phyloP scores from a whole-genome alignment of 2,329 filamentous ascomycete genomes.

The Colletotrichum magnum region DNA sequence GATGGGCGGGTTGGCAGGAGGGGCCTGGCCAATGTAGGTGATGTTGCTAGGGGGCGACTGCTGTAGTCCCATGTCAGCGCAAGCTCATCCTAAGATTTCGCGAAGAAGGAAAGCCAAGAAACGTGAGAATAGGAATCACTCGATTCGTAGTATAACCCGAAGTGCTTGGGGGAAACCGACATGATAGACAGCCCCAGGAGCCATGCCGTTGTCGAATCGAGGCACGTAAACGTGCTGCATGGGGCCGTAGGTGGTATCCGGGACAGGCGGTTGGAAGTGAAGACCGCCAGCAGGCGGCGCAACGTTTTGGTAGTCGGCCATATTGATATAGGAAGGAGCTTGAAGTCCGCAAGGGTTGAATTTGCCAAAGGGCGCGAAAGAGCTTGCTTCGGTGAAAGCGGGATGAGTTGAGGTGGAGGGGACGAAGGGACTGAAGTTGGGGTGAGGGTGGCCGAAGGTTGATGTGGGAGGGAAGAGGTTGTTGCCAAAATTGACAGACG shows the following conservation, averaged over 20 bases:
- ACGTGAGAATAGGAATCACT: constrained; percentile 5
- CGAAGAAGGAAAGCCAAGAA: not conserved
- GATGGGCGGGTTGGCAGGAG: constrained; percentile 45
- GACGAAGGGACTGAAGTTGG: constrained; percentile 36
- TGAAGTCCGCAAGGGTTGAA: constrained; percentile 32
- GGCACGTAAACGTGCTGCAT: constrained; percentile 70
- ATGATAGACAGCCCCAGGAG: constrained; percentile 45
- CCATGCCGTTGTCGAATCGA: constrained; percentile 59
- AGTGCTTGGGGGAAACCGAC: constrained; percentile 49
- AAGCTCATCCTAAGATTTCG: not conserved
- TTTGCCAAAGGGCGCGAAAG: constrained; percentile 35
- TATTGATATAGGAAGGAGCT: constrained; percentile 44
- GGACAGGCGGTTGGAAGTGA: constrained; percentile 72
- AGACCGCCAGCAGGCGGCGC: constrained; percentile 59
- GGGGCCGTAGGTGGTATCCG: constrained; percentile 69
- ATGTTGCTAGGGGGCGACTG: constrained; percentile 49
- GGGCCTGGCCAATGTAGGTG: constrained; percentile 46
- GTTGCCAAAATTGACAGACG: constrained; percentile 28
- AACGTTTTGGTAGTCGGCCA: constrained; percentile 60
- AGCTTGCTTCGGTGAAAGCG: constrained; percentile 24
- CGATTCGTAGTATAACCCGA: not conserved
- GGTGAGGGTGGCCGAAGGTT: constrained; percentile 33
- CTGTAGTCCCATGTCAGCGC: constrained; percentile 41
- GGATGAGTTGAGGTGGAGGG: constrained; percentile 38
- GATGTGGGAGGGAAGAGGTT: constrained; percentile 15